Evolutionary conservation across 2,329 filamentous ascomycete species (phyloP), one percentile per base, ranked within the genome.

Genomic region (Pyrenophora teres): DNA sequence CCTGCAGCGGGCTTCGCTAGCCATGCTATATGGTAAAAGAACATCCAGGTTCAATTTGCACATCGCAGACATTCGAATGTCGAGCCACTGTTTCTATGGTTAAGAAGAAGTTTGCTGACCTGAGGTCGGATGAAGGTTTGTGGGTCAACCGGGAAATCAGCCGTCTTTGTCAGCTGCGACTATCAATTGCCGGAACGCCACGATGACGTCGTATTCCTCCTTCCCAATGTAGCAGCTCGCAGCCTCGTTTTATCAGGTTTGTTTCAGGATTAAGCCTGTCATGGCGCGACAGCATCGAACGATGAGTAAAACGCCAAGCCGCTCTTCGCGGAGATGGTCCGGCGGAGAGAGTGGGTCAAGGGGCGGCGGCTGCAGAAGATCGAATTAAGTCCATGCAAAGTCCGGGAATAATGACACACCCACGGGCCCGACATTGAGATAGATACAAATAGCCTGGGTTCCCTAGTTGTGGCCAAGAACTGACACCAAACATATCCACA

Each of bases 361-460:
- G 23, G 30, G 38, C n/a, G 40, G 30, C 30, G 13, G 40, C 23
- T 15, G 40, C 35, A 41, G 43, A 40, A 8, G 6, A 36, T 39
- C 40, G 18, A 36, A 18, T 45, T 52, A 49, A 50, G 37, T 45
- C 35, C 50, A 45, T 27, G 15, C 21, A 43, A 40, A 32, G 9
- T 45, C 54, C 56, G 53, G 50, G 30, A 52, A 59, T 59, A 59
- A 59, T n/a, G 23, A 36, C 35, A 43, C 31, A 35, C 43, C 25
- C 35, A 43, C 15, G 10, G 30, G 16, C 19, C 40, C 38, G 43
- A 21, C 13, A 30, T 10, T 31, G 27, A 35, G 13, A 40, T 19
- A 18, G 13, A 21, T 56, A 56, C 40, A 51, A 54, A 52, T 50
- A 49, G 21, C 33, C 16, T 16, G 37, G 33, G 23, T n/a, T 40